These are phyloP conservation scores for Suhomyces bolitotheri DNA, from an alignment of 1,139 yeast genomes.

Conservation along the genomic window DNA sequence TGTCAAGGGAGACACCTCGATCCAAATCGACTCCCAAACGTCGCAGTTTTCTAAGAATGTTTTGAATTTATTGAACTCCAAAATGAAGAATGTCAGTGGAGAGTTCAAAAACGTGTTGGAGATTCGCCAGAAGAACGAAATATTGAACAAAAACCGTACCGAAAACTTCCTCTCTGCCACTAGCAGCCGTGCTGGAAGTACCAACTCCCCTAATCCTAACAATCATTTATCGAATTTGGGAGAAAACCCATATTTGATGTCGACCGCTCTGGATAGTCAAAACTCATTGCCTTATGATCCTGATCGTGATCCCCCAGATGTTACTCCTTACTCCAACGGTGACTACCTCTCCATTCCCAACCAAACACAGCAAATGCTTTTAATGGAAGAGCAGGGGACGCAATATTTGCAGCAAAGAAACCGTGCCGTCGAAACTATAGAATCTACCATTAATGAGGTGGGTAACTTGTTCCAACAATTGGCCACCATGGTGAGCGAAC, in stretches of 20 bases:
- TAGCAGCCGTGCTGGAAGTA: constrained; percentile 29
- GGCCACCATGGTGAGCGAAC: constrained; percentile 97
- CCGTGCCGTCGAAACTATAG: constrained; percentile 92
- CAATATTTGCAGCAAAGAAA: constrained; percentile 81
- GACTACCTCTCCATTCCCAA: constrained; percentile 63
- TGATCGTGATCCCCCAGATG: constrained; percentile 34
- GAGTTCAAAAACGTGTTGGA: constrained; percentile 88
- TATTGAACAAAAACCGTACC: constrained; percentile 77
- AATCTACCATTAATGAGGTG: constrained; percentile 91
- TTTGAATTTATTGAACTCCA: constrained; percentile 79
- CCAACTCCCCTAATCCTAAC: constrained; percentile 31
- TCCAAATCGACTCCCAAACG: constrained; percentile 57
- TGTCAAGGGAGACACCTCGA: constrained; percentile 48
- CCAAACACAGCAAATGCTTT: constrained; percentile 71
- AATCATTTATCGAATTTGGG: constrained; percentile 24
- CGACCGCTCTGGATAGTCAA: constrained; percentile 16
- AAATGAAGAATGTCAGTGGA: constrained; percentile 88
- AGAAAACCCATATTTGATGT: constrained; percentile 45
- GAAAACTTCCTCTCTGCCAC: constrained; percentile 73
- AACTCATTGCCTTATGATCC: constrained; percentile 33
- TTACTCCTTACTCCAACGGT: constrained; percentile 29
- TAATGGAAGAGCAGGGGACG: constrained; percentile 75
- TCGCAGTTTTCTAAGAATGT: constrained; percentile 81
- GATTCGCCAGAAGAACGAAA: constrained; percentile 80
- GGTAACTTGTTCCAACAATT: constrained; percentile 93